These are phyloP conservation scores for Inonotus obliquus DNA, from an alignment of 1,284 basidiomycete species.

Conservation along the genomic window DNA sequence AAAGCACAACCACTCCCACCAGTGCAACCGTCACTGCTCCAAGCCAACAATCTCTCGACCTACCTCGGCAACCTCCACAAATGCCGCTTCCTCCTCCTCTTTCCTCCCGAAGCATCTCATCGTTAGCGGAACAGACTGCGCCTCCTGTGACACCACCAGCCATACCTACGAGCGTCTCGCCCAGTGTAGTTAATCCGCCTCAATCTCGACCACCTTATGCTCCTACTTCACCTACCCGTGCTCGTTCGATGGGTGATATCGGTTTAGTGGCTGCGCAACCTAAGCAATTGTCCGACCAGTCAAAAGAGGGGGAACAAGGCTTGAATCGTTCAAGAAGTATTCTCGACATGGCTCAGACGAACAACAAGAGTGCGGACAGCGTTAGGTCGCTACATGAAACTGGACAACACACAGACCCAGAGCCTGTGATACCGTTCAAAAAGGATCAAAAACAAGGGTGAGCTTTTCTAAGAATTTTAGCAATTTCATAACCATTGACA, in stretches of 20 bases:
- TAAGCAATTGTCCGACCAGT: neutral
- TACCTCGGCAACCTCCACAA: neutral
- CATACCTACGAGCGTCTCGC: neutral
- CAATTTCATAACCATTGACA: neutral
- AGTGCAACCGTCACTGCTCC: neutral
- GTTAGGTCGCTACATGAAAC: neutral
- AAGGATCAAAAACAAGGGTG: slow-evolving; percentile 13
- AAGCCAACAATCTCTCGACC: neutral
- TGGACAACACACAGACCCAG: neutral
- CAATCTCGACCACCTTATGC: slow-evolving; percentile 9
- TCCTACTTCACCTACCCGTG: slow-evolving; percentile 39
- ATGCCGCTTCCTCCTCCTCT: neutral
- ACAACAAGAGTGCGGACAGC: slow-evolving; percentile 11
- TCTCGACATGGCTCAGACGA: slow-evolving; percentile 11
- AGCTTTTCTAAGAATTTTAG: neutral
- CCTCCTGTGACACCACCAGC: slow-evolving; percentile 1
- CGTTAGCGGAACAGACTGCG: neutral
- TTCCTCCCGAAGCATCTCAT: neutral
- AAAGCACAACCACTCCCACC: neutral
- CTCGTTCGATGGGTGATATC: slow-evolving; percentile 55
- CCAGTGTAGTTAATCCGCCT: neutral
- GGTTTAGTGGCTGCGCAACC: slow-evolving; percentile 37
- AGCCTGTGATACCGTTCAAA: slow-evolving; percentile 7
- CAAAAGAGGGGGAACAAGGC: slow-evolving; percentile 1
- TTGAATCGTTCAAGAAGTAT: slow-evolving; percentile 14